Percentiles rank a stretch among this genome's conserved stretches.
Conservation (phyloP, 805 yeast species). For the Kodamaea nitidulidarum region DNA sequence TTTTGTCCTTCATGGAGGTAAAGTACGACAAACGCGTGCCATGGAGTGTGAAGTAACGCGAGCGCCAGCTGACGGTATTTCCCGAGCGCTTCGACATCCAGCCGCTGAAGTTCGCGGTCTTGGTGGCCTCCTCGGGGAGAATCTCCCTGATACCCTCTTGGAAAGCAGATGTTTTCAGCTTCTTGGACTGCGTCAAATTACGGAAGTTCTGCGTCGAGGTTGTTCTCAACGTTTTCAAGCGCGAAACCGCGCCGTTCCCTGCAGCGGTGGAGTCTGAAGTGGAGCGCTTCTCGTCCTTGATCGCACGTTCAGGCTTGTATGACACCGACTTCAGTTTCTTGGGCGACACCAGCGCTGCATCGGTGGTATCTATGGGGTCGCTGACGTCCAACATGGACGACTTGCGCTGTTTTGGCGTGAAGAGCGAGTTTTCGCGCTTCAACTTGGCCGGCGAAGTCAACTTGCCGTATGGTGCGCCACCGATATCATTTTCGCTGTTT, state of each 20-base stretch:
- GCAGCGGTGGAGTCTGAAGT: constrained; percentile 34
- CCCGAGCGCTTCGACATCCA: constrained; percentile 94
- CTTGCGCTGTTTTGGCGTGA: constrained; percentile 12
- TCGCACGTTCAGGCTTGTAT: constrained; percentile 10
- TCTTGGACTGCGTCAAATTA: constrained; percentile 43
- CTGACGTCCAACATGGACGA: constrained; percentile 4
- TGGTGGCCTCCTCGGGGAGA: constrained; percentile 73
- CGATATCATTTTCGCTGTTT: neutral
- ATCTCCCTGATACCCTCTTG: constrained; percentile 81
- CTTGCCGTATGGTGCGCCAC: constrained; percentile 13
- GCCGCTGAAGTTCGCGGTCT: constrained; percentile 74
- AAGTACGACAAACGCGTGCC: constrained; percentile 92
- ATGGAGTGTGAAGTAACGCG: constrained; percentile 79
- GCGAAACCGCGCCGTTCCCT: constrained; percentile 23
- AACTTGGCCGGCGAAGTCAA: constrained; percentile 25
- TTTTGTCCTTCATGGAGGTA: constrained; percentile 67
- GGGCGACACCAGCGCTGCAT: constrained; percentile 27
- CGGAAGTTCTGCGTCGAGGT: constrained; percentile 51
- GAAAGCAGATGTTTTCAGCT: constrained; percentile 72
- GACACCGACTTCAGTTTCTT: constrained; percentile 26
- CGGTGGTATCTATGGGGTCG: constrained; percentile 25
- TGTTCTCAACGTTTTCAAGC: constrained; percentile 50
- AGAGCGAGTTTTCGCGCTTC: constrained; percentile 15
- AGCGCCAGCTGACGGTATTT: constrained; percentile 83
- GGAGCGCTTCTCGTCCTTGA: constrained; percentile 24